Base-by-base conservation (phyloP, 306 rosid genomes). In the Vigna radiata region DNA sequence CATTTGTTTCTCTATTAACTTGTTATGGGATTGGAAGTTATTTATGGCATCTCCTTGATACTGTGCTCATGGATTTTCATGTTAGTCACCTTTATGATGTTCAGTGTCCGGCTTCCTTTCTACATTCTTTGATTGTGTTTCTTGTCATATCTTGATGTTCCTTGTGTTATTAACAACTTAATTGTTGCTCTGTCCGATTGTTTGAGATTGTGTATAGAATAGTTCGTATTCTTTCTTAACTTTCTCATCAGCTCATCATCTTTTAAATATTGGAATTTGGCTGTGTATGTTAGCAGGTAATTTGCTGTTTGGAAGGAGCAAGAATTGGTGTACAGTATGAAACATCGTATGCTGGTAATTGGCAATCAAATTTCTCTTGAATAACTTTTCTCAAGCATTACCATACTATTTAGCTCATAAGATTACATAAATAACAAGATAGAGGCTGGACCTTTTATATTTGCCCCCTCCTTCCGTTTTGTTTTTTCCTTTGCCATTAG, bases 291-390 rank as follows among this genome's bases (percentile, higher is more conserved):
- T 79, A 63, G 78, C 93, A 95, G 99, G 88, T 92, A 70, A 90
- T 92, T 77, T 91, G 92, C 83, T 86, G 97, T 82, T 84, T 95
- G 92, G 99, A 92, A 88, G 99, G 90, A 18, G 84, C 97, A 2
- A 91, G 94, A 90, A 95, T 95, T 68, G 96, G 99, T 55, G 87
- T 89, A 76, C 97, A 89, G 23, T 95, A 88, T 81, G 96, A 91
- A 84, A 95, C 97, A 53, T 89, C 96, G 74, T 95, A 85, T 86
- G 99, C 99, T 8, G 99, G 99, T 92, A 87, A 70, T 64, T 41
- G 72, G 62, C 75, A 80, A 75, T 63, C n/a, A 62, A 83, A 41
- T 60, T 62, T 68, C 75, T 76, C 23, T 63, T 11, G 61, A 67
- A 59, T 48, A 18, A 41, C 27, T 70, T 44, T 68, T 53, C 6